Percentiles rank a stretch among this genome's conserved stretches.
Conservation (phyloP, 805 yeast species). For the Sungouiozyma intestinalis region DNA sequence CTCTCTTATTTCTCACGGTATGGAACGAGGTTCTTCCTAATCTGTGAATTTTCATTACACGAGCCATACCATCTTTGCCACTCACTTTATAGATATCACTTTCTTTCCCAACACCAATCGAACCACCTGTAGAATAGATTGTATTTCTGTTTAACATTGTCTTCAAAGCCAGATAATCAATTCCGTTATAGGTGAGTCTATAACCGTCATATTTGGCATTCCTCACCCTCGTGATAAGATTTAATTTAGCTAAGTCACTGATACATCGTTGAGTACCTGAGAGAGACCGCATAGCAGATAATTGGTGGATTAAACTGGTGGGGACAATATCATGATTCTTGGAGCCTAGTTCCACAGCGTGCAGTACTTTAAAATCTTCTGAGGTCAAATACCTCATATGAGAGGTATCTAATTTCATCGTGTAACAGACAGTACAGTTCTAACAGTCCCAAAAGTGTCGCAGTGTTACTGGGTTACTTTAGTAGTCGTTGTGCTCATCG, state of each 20-base stretch:
- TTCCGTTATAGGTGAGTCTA: conserved; percentile 78
- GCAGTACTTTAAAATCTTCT: conserved; percentile 83
- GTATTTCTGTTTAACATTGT: conserved; percentile 68
- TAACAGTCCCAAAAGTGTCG: no score
- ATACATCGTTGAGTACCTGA: conserved; percentile 72
- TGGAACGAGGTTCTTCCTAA: conserved; percentile 89
- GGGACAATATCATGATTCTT: conserved; percentile 94
- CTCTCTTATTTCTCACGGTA: conserved; percentile 88
- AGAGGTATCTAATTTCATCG: conserved; percentile 84
- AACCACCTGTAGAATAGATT: conserved; percentile 68
- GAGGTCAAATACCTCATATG: conserved; percentile 88
- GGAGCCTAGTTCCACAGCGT: conserved; percentile 85
- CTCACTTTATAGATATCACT: conserved; percentile 85
- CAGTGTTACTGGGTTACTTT: no score
- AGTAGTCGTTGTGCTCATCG: conserved; percentile 1
- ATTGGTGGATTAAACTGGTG: conserved; percentile 65
- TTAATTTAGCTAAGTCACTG: conserved; percentile 78
- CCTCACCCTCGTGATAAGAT: conserved; percentile 63
- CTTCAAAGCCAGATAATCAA: conserved; percentile 84
- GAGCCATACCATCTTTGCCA: conserved; percentile 51
- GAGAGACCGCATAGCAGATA: conserved; percentile 66
- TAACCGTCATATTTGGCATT: conserved; percentile 96
- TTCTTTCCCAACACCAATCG: conserved; percentile 95
- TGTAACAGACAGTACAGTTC: conserved; percentile 8
- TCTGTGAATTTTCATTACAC: conserved; percentile 82